Percentiles rank a stretch among this genome's conserved stretches.
These are phyloP conservation scores for Arctium minus DNA, from an alignment of 129 eudicot genomes.

Conservation along the genomic window DNA sequence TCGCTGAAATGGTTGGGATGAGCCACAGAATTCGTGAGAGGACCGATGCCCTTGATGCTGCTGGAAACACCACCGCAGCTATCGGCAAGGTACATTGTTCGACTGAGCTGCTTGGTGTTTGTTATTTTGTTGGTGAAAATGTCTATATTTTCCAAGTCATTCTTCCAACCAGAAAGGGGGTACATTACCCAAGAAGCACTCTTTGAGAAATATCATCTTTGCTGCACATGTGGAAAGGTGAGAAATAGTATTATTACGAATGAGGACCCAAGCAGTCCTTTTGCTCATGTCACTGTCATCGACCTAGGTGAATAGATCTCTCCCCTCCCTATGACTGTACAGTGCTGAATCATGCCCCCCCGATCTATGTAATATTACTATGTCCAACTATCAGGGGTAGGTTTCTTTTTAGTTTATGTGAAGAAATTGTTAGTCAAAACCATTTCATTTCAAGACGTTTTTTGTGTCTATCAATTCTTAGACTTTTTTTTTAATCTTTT, in stretches of 20 bases:
- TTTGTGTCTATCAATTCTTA: too few species aligned
- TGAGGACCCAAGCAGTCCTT: not conserved
- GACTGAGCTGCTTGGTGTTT: too few species aligned
- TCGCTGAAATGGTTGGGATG: constrained; percentile 97
- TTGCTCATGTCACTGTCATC: not conserved
- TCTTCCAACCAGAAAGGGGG: not conserved
- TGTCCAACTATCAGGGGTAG: too few species aligned
- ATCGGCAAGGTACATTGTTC: constrained; percentile 62
- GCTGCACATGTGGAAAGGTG: not conserved
- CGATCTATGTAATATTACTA: too few species aligned
- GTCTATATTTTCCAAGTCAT: too few species aligned
- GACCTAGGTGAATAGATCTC: too few species aligned
- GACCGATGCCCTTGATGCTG: constrained; percentile 92
- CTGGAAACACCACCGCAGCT: constrained; percentile 91
- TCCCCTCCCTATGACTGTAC: too few species aligned
- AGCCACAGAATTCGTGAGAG: constrained; percentile 81
- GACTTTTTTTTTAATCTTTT: too few species aligned
- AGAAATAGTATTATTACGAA: not conserved
- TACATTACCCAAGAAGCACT: not conserved
- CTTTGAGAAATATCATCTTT: not conserved
- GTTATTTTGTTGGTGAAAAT: not conserved
- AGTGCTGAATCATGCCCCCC: too few species aligned
- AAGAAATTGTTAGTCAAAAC: too few species aligned
- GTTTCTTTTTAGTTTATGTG: too few species aligned
- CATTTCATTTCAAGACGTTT: too few species aligned